phyloP scores from a whole-genome alignment of 2,329 filamentous ascomycete genomes.

The Ophiosphaerella korrae region DNA sequence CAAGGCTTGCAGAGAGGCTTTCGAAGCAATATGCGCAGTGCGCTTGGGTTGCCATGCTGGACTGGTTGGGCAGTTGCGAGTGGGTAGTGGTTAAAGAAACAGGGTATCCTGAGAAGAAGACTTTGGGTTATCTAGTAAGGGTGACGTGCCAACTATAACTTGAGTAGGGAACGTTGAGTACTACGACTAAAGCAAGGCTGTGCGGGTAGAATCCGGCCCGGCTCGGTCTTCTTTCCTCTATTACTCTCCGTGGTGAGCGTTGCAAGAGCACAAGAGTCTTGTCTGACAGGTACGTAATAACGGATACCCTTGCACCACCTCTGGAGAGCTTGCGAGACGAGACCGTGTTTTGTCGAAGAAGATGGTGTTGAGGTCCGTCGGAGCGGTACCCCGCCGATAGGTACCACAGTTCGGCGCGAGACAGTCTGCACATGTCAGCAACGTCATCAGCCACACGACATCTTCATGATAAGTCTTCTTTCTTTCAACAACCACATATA shows the following conservation, averaged over 20 bases:
- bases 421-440: slow-evolving; percentile 13
- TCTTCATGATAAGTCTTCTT: not conserved
- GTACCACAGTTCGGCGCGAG: slow-evolving; percentile 6
- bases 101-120: no score
- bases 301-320: slow-evolving; percentile 33
- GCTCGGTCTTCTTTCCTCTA: slow-evolving; percentile 2
- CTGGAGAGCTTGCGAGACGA: slow-evolving; percentile 20
- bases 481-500: slow-evolving; percentile 5
- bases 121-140: not conserved
- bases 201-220: slow-evolving; percentile 4
- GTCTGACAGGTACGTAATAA: slow-evolving; percentile 8
- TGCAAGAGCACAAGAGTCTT: slow-evolving; percentile 36
- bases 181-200: not conserved
- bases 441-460: slow-evolving; percentile 8
- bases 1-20: slow-evolving; percentile 74
- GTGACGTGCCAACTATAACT: not conserved
- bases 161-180: not conserved
- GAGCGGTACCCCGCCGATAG: slow-evolving; percentile 20
- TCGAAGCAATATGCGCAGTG: slow-evolving; percentile 97
- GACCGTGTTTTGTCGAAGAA: not conserved
- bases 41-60: slow-evolving; percentile 76
- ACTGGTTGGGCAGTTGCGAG: not conserved
- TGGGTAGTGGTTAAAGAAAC: no score
- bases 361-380: slow-evolving; percentile 11
- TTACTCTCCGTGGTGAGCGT: slow-evolving; percentile 23